Evolutionary conservation across 2,329 filamentous ascomycete genomes (phyloP).

Genomic region (Fonsecaea monophora): DNA sequence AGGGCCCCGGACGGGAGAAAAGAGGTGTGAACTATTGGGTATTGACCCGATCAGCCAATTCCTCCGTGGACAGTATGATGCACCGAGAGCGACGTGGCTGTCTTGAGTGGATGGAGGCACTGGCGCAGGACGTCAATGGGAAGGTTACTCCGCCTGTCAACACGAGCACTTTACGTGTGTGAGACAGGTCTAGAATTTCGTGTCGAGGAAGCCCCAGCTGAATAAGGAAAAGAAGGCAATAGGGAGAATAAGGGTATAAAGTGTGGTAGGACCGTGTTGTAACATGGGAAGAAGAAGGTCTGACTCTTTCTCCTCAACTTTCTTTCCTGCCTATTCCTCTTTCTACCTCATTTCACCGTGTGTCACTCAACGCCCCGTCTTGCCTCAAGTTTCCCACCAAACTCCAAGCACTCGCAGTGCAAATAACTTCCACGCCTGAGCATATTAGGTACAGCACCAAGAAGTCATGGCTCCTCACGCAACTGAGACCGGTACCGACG

Average conservation of each 20-base stretch:
- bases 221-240: not conserved
- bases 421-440: not conserved
- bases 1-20: no score
- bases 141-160: not conserved
- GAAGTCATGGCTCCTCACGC: slow-evolving; percentile 26
- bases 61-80: not conserved
- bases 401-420: not conserved
- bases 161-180: not conserved
- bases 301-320: not conserved
- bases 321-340: not conserved
- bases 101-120: not conserved
- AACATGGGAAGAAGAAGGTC: not conserved
- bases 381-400: not conserved
- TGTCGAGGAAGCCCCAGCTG: not conserved
- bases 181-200: not conserved
- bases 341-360: not conserved
- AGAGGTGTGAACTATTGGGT: not conserved
- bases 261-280: not conserved
- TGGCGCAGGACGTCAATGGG: not conserved
- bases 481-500: slow-evolving; percentile 16
- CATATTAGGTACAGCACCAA: not conserved
- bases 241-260: not conserved
- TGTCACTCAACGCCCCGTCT: not conserved
- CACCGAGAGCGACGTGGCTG: not conserved
- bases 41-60: not conserved